Percentiles rank a stretch among this genome's conserved stretches.
Conservation (phyloP, 306 rosid species). For the Hippophae rhamnoides region DNA sequence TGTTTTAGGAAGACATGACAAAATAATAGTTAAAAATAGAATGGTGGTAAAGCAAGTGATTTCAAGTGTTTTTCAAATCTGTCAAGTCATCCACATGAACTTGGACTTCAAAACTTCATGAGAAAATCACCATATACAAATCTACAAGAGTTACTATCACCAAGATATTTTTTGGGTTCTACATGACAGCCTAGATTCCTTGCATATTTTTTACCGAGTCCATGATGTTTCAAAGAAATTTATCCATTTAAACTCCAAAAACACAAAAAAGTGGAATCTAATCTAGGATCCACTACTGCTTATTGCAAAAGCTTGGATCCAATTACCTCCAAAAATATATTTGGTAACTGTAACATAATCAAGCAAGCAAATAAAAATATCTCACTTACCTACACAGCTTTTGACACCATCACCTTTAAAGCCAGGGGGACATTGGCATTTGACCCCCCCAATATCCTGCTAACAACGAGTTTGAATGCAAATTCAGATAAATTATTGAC, state of each 20-base stretch:
- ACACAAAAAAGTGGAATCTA: not conserved
- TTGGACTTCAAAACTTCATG: no score
- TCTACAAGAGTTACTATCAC: no score
- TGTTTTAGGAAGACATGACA: constrained; percentile 13
- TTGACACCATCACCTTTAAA: constrained; percentile 90
- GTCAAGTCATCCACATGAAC: no score
- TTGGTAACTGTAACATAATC: not conserved
- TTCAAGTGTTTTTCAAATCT: no score
- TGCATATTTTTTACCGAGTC: no score
- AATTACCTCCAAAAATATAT: no score
- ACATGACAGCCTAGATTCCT: no score
- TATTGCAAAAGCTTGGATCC: no score
- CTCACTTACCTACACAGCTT: constrained; percentile 66
- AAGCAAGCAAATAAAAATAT: not conserved
- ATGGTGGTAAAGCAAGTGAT: not conserved
- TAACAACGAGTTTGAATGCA: not conserved
- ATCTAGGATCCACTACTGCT: not conserved
- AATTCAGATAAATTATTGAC: not conserved
- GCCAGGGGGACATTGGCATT: constrained; percentile 82
- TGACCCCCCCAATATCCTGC: constrained; percentile 73
- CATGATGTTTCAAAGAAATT: not conserved
- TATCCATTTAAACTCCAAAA: not conserved
- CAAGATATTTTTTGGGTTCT: no score
- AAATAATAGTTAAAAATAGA: not conserved
- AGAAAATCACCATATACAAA: no score